Evolutionary conservation across 2,329 filamentous ascomycete genomes (phyloP), one percentile per base, ranked within the genome.

Genomic region (Capronia coronata): DNA sequence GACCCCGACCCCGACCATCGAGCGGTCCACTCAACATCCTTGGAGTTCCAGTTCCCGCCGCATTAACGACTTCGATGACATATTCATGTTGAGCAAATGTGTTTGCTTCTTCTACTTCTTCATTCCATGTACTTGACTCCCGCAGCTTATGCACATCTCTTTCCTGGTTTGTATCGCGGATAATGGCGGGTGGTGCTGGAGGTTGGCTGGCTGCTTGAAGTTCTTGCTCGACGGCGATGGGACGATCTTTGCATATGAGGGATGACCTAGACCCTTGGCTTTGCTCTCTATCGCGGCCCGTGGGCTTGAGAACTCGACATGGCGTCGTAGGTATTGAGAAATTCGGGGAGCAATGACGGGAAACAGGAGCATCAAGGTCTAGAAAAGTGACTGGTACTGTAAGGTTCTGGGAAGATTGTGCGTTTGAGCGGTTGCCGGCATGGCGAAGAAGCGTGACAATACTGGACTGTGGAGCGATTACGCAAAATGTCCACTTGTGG

Each of bases 241-340:
- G 42, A 52, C 54, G 49, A 51, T 56, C 54, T 56, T 56, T 56
- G 54, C 54, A 56, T 56, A 56, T 49, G 54, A 54, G 35, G 51
- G 48, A 56, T 37, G 54, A 49, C 51, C 48, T 56, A 56, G 54
- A 56, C 48, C 41, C 46, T 52, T 54, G 51, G 48, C 48, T 47
- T 51, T 51, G 45, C 48, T 51, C 48, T 49, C 49, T 51, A 41
- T 45, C 32, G 21, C 35, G 38, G 46, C 32, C 37, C 40, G 27
- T 29, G 45, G 44, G 27, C 22, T 51, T 34, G 48, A 39, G 27
- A 41, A 27, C 29, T 49, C 46, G 21, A 48, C 16, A 16, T 29
- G 42, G 9, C 7, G 23, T 10, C 14, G 19, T 30, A 14, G 35
- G 44, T 46, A 30, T 43, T 39, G 29, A 42, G 37, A 43, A 13